Base-by-base conservation (phyloP, 129 eudicot genomes). In the Solidago caesia region DNA sequence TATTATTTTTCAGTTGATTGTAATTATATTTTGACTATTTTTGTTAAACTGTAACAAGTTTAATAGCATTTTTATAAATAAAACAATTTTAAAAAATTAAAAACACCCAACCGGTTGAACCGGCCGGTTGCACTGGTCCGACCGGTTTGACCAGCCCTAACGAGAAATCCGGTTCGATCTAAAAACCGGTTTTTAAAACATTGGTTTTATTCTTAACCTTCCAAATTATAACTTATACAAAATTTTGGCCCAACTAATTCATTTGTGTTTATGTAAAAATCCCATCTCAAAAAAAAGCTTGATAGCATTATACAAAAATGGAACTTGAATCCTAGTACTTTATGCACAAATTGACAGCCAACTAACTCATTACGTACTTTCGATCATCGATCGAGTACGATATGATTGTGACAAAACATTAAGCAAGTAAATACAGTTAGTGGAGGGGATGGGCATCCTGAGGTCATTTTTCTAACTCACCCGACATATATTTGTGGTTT, bases 311-410 rank as follows among this genome's bases (percentile, higher is more conserved):
- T 39, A 64, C 25, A n/a, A 64, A 12, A 3, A 12, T 33, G 39
- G 46, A 63, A 63, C 25, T 63, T 29, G 39, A 2, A 1, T 41
- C 2, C 26, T 5, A 63, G 47, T 39, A 33, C 68, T 63, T 63
- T 63, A 63, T 8, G 12, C 67, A 39, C 68, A 63, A 63, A 63
- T 63, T 39, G 68, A 63, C 21, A 39, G 68, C 68, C 47, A 63
- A 63, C 47, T 63, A 63, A 33, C 21, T 39, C 39, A 33, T 33
- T 1, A 33, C 39, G 39, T 6, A 13, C 68, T 27, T 9, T 29
- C 45, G 1, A 16, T 59, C 4, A 11, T 39, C 65, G 2, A 59
- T 59, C 15, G 64, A 59, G 26, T 25, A 27, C 14, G 15, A 64
- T 64, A 15, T 27, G 64, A 59, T 21, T 25, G 39, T 7, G 64